These are phyloP conservation scores for Medicago arabica DNA, from an alignment of 306 rosid species.

Conservation along the genomic window DNA sequence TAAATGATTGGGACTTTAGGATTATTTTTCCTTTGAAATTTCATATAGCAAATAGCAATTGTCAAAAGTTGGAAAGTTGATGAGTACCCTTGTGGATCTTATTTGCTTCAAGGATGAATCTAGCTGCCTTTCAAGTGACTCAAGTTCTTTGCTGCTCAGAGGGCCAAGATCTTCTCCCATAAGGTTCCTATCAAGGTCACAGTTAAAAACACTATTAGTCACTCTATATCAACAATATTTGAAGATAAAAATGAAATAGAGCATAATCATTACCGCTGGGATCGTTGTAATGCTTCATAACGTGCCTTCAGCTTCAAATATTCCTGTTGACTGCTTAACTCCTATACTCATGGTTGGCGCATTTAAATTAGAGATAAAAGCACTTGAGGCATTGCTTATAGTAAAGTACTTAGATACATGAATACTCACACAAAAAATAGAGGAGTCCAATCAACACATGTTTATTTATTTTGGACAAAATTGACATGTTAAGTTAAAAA, in stretches of 20 bases:
- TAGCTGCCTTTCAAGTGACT: slow-evolving; percentile 93
- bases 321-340: slow-evolving; percentile 96
- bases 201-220: not conserved
- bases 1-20: too few relatives aligned
- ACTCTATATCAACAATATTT: not conserved
- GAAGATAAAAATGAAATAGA: not conserved
- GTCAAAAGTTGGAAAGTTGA: not conserved
- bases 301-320: slow-evolving; percentile 98
- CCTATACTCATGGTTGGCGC: slow-evolving; percentile 49
- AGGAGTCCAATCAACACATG: too few relatives aligned
- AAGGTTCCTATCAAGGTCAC: slow-evolving; percentile 65
- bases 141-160: slow-evolving; percentile 88
- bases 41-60: not conserved
- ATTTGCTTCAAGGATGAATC: slow-evolving; percentile 91
- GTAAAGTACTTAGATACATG: not conserved
- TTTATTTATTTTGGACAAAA: too few relatives aligned
- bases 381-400: not conserved
- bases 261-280: slow-evolving; percentile 67
- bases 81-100: slow-evolving; percentile 91
- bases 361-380: not conserved
- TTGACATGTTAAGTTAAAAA: not conserved
- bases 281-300: slow-evolving; percentile 79
- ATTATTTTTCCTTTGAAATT: not conserved
- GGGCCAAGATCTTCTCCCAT: slow-evolving; percentile 98
- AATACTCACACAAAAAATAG: not conserved